Percentiles rank a stretch among this genome's conserved stretches.
Conservation (phyloP, 768 basidiomycete species). For the Chalciporus pseudorubinellus region DNA sequence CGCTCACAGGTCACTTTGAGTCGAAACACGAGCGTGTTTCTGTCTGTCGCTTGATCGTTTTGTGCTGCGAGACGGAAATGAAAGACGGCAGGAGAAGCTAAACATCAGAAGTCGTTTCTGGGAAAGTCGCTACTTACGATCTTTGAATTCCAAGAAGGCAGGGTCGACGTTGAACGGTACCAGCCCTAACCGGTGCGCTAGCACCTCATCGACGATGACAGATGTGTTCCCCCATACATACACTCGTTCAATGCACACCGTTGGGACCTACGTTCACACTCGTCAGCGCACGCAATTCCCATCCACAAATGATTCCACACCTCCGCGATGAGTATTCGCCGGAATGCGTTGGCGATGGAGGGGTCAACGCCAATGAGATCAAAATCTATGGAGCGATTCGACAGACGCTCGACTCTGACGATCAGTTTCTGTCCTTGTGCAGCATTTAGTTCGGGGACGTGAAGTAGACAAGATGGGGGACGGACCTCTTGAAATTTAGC, state of each 20-base stretch:
- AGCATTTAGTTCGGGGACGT: constrained; percentile 3
- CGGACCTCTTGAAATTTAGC: constrained; percentile 73
- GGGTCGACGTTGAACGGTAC: constrained; percentile 90
- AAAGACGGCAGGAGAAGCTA: not conserved
- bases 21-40: constrained; percentile 88
- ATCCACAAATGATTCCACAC: constrained; percentile 40
- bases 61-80: constrained; percentile 25
- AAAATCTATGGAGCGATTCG: constrained; percentile 85
- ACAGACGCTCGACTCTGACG: constrained; percentile 75
- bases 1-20: constrained; percentile 67
- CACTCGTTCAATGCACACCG: constrained; percentile 85
- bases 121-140: constrained; percentile 29
- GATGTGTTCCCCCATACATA: constrained; percentile 95
- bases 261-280: constrained; percentile 64
- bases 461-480: not conserved
- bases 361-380: constrained; percentile 96
- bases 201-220: constrained; percentile 90
- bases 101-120: not conserved
- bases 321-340: constrained; percentile 92
- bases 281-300: constrained; percentile 1
- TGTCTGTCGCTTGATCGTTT: constrained; percentile 73
- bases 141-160: constrained; percentile 56
- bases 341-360: constrained; percentile 91
- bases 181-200: constrained; percentile 89
- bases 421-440: constrained; percentile 58